These are phyloP conservation scores for Rhipidocladum racemiflorum DNA, from an alignment of 176 grass and related monocot genomes.

Conservation along the genomic window DNA sequence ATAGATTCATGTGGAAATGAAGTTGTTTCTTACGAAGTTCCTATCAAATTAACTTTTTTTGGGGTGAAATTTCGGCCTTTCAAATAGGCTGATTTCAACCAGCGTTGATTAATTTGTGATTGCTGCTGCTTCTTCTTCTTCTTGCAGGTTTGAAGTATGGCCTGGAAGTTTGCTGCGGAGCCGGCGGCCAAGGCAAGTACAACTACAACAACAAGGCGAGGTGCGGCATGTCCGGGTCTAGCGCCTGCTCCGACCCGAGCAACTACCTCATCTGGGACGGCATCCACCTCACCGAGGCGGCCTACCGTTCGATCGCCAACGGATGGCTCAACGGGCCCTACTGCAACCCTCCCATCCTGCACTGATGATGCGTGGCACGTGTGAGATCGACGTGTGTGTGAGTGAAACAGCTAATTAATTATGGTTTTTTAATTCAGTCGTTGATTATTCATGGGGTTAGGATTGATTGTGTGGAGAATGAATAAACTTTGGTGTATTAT, in stretches of 20 bases:
- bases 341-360: constrained; percentile 50
- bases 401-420: not conserved
- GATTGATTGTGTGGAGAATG: not conserved
- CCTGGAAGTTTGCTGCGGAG: constrained; percentile 56
- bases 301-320: constrained; percentile 61
- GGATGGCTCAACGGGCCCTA: constrained; percentile 76
- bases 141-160: constrained; percentile 41
- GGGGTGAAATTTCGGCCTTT: not conserved
- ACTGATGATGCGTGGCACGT: not conserved
- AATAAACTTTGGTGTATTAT: not conserved
- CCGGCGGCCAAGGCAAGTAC: constrained; percentile 54
- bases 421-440: not conserved
- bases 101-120: not conserved
- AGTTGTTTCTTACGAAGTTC: too few species aligned
- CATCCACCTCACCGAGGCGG: constrained; percentile 74
- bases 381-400: not conserved
- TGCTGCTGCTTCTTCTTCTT: not conserved
- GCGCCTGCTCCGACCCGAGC: constrained; percentile 45
- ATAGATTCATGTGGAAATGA: not conserved
- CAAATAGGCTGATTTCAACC: too few species aligned
- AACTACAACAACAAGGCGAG: constrained; percentile 62
- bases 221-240: constrained; percentile 53
- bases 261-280: constrained; percentile 79
- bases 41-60: too few species aligned
- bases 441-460: not conserved